Percentiles rank a stretch among this genome's conserved stretches.
Conservation (phyloP, 169 alveolate genomes). For the Babesia ovis region DNA sequence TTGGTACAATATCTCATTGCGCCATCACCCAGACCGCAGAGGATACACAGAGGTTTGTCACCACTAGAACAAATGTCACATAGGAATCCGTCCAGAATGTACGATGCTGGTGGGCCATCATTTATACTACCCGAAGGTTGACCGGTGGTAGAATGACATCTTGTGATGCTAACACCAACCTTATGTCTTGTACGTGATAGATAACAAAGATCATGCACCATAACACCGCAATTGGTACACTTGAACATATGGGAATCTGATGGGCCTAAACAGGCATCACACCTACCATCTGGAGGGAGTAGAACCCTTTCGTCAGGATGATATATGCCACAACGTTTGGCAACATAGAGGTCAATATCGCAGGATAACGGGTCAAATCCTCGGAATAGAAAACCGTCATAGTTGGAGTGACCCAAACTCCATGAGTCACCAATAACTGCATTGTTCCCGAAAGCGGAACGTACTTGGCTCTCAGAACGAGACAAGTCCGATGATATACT, state of each 20-base stretch:
- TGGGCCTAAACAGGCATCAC: constrained; percentile 46
- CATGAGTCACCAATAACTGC: not conserved
- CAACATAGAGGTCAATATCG: not conserved
- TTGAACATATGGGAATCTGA: not conserved
- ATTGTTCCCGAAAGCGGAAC: not conserved
- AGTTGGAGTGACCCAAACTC: not conserved
- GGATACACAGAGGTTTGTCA: constrained; percentile 5
- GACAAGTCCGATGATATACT: not conserved
- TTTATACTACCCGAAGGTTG: not conserved
- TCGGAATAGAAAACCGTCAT: not conserved
- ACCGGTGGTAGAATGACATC: not conserved
- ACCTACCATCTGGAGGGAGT: constrained; percentile 10
- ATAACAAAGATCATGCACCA: constrained; percentile 16
- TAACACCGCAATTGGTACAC: constrained; percentile 11
- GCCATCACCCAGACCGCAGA: constrained; percentile 32
- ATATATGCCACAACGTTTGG: not conserved
- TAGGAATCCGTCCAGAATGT: not conserved
- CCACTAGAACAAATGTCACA: constrained; percentile 20
- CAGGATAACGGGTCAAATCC: not conserved
- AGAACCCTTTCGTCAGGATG: not conserved
- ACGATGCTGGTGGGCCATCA: not conserved
- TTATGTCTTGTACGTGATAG: not conserved
- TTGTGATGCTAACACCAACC: not conserved
- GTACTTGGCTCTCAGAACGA: not conserved
- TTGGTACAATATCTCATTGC: constrained; percentile 5